Evolutionary conservation across 495 filamentous ascomycete species (phyloP).

Genomic region (Bacidia gigantensis): DNA sequence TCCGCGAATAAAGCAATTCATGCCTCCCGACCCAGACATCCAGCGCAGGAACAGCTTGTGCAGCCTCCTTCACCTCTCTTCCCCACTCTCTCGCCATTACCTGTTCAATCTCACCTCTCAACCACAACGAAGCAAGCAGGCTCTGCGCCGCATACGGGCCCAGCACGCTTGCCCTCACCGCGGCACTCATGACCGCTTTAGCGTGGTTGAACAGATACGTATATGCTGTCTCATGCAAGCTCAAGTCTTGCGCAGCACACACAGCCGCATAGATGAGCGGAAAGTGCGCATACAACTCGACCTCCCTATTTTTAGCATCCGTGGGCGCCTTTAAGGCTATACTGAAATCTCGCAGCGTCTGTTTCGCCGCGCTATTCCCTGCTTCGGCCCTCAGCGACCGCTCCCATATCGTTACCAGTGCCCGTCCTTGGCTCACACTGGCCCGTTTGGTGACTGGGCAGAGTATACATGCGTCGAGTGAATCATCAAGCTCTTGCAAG

Average conservation of each 20-base stretch:
- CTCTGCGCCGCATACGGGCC: conserved; percentile 88
- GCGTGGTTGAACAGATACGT: conserved; percentile 78
- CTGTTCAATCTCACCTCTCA: conserved; percentile 48
- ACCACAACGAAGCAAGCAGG: conserved; percentile 52
- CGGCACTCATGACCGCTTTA: conserved; percentile 78
- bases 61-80: conserved; percentile 55
- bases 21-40: conserved; percentile 93
- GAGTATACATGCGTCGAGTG: conserved; percentile 68
- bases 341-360: conserved; percentile 23
- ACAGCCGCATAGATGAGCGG: conserved; percentile 70
- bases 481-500: conserved; percentile 59
- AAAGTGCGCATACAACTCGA: conserved; percentile 49
- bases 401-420: conserved; percentile 82
- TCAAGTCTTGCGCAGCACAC: conserved; percentile 46
- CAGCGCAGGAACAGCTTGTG: conserved; percentile 73
- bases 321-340: conserved; percentile 24
- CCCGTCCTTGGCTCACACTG: conserved; percentile 69
- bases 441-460: conserved; percentile 83
- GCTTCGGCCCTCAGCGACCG: conserved; percentile 40
- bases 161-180: conserved; percentile 74
- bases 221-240: conserved; percentile 56
- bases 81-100: conserved; percentile 47
- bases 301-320: conserved; percentile 20
- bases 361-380: conserved; percentile 3
- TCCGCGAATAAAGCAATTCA: conserved; percentile 88